A percentile compares a stretch with the other conserved stretches of the same genome.
Evolutionary conservation across 2,329 filamentous ascomycete genomes (phyloP).

Genomic region (Byssothecium circinans): DNA sequence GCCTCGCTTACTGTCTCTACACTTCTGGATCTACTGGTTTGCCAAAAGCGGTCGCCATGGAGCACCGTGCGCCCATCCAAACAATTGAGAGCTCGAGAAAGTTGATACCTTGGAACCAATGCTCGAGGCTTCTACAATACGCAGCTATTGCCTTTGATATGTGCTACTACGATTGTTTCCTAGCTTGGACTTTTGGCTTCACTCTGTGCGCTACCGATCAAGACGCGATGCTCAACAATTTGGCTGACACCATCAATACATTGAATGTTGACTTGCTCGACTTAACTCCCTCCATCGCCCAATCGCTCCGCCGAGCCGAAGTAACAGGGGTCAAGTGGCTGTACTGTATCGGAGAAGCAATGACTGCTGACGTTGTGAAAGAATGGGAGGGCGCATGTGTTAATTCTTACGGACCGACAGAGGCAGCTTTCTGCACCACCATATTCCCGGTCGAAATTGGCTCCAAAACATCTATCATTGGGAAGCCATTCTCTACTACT

Average conservation of each 20-base stretch:
- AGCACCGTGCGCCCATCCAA: conserved; percentile 46
- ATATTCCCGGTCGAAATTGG: conserved; percentile 38
- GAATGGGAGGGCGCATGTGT: conserved; percentile 46
- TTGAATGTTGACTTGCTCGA: conserved; percentile 45
- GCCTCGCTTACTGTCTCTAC: conserved; percentile 48
- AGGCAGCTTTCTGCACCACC: conserved; percentile 51
- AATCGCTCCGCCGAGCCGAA: conserved; percentile 33
- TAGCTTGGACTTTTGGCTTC: conserved; percentile 50
- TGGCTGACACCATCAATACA: conserved; percentile 38
- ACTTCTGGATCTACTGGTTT: conserved; percentile 49
- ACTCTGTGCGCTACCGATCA: conserved; percentile 47
- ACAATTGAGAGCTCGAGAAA: conserved; percentile 44
- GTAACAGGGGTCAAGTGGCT: conserved; percentile 46
- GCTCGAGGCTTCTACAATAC: conserved; percentile 47
- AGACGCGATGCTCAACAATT: conserved; percentile 42
- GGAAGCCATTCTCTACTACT: conserved; percentile 46
- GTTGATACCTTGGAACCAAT: conserved; percentile 43
- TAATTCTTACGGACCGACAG: conserved; percentile 50
- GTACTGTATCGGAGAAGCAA: conserved; percentile 50
- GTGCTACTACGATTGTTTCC: conserved; percentile 53
- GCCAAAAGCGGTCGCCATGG: conserved; percentile 49
- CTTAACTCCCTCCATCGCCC: conserved; percentile 48
- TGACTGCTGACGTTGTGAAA: conserved; percentile 43
- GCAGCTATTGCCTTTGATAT: conserved; percentile 50
- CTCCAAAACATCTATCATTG: conserved; percentile 44